Base-by-base conservation (phyloP, 2,329 filamentous ascomycete genomes). In the Waltergamsia citrina region DNA sequence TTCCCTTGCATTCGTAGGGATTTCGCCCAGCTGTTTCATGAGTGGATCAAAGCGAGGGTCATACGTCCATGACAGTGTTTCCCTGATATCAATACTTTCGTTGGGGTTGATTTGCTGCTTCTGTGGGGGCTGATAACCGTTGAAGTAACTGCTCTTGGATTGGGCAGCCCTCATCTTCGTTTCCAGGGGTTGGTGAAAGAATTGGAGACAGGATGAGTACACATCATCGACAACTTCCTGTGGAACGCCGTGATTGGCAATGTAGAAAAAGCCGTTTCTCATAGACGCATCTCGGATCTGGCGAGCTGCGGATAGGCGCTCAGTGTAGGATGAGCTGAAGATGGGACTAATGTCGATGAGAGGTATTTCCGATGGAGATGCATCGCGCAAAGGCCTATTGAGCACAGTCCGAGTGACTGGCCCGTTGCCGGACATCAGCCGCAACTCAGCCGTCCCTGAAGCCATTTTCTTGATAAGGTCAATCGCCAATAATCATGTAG, bases 241-340 rank as follows among this genome's bases (percentile, higher is more conserved):
- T 0, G 57, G 38, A 17, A 71, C 61, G 4, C 67, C 63, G 38
- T 72, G 68, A 37, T 69, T 66, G 38, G 54, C 56, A 38, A 73
- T 56, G 51, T 74, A 74, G 50, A 74, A 74, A 53, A 74, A 74
- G 3, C 69, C 70, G 0, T 56, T 70, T 24, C 60, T 66, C 11
- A 63, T 60, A 3, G 68, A 63, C 0, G 70, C 70, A 1, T 52
- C 42, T 15, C 54, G 56, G 12, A 74, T 59, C 5, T 55, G 47
- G 0, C 44, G 41, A 0, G 67, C 66, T 0, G 70, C 57, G 9
- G 44, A 40, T 26, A 56, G 49, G 0, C 63, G 60, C 4, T 58
- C 53, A 1, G 48, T 42, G 0, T 59, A 32, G 1, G 56, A 48
- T 3, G 47, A 36, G 32, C 59, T 56, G 35, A 65, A 60, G 36